These are phyloP conservation scores for Cymbidium sinense DNA, from an alignment of 106 monocot genomes.

Conservation along the genomic window DNA sequence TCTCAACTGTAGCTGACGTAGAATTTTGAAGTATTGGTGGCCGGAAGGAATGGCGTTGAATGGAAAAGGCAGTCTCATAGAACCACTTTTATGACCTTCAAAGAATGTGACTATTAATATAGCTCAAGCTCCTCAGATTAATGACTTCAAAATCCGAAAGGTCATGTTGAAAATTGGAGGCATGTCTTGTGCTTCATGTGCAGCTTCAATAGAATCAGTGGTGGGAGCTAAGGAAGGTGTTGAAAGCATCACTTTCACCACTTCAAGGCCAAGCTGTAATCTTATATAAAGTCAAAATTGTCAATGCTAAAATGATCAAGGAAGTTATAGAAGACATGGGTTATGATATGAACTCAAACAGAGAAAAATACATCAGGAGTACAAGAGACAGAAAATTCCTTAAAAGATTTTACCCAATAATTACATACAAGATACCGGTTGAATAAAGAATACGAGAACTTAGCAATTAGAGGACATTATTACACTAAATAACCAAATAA, in stretches of 20 bases:
- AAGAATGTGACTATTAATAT: slow-evolving; percentile 15
- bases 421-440: too few relatives aligned
- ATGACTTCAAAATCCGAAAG: slow-evolving; percentile 32
- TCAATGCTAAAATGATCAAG: slow-evolving; percentile 50
- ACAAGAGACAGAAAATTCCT: too few relatives aligned
- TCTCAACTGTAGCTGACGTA: neutral
- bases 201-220: slow-evolving; percentile 51
- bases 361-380: too few relatives aligned
- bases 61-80: slow-evolving; percentile 29
- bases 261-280: slow-evolving; percentile 71
- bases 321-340: slow-evolving; percentile 55
- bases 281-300: slow-evolving; percentile 37
- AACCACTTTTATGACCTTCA: slow-evolving; percentile 32
- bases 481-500: too few relatives aligned
- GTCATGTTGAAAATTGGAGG: slow-evolving; percentile 53
- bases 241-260: slow-evolving; percentile 49
- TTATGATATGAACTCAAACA: too few relatives aligned
- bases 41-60: slow-evolving; percentile 28
- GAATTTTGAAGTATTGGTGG: neutral
- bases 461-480: too few relatives aligned
- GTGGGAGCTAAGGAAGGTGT: slow-evolving; percentile 52
- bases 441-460: too few relatives aligned
- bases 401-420: too few relatives aligned
- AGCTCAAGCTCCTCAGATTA: slow-evolving; percentile 5
- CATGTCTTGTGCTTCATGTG: slow-evolving; percentile 61